Evolutionary conservation across 2,329 filamentous ascomycete species (phyloP).

Genomic region (Plenodomus lindquistii): DNA sequence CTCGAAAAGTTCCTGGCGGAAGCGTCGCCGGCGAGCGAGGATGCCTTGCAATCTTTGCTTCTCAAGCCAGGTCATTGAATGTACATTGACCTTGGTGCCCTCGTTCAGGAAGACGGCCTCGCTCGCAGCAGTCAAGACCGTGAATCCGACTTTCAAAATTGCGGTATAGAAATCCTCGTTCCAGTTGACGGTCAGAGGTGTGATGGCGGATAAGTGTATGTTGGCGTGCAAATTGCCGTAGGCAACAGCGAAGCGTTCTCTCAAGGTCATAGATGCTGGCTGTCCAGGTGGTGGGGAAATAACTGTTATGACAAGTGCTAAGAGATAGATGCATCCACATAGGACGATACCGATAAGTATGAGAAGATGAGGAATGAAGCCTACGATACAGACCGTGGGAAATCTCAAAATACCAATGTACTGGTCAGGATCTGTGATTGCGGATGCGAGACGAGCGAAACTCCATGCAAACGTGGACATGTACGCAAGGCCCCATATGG

Average conservation of each 20-base stretch:
- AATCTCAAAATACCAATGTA: slow-evolving; percentile 78
- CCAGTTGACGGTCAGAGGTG: slow-evolving; percentile 73
- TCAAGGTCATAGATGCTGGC: slow-evolving; percentile 50
- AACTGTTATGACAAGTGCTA: slow-evolving; percentile 77
- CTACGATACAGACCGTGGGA: slow-evolving; percentile 91
- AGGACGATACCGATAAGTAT: slow-evolving; percentile 77
- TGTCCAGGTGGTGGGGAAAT: slow-evolving; percentile 63
- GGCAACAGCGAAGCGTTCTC: slow-evolving; percentile 68
- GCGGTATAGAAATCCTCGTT: slow-evolving; percentile 97
- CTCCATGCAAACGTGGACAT: slow-evolving; percentile 85
- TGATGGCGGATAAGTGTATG: slow-evolving; percentile 71
- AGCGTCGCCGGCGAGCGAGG: slow-evolving; percentile 54
- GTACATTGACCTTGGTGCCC: slow-evolving; percentile 73
- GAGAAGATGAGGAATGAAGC: slow-evolving; percentile 91
- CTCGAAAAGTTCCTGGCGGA: slow-evolving; percentile 40
- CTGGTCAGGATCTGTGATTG: slow-evolving; percentile 43
- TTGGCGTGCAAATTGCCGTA: slow-evolving; percentile 93
- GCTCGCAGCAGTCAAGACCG: slow-evolving; percentile 86
- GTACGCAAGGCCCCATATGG: slow-evolving; percentile 86
- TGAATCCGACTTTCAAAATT: slow-evolving; percentile 82
- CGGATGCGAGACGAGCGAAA: slow-evolving; percentile 53
- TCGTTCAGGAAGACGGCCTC: slow-evolving; percentile 97
- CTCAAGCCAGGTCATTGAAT: slow-evolving; percentile 86
- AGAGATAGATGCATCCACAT: slow-evolving; percentile 75
- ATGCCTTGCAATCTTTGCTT: slow-evolving; percentile 81